Evolutionary conservation across 2,329 filamentous ascomycete genomes (phyloP).

Genomic region (Fusarium zealandicum): DNA sequence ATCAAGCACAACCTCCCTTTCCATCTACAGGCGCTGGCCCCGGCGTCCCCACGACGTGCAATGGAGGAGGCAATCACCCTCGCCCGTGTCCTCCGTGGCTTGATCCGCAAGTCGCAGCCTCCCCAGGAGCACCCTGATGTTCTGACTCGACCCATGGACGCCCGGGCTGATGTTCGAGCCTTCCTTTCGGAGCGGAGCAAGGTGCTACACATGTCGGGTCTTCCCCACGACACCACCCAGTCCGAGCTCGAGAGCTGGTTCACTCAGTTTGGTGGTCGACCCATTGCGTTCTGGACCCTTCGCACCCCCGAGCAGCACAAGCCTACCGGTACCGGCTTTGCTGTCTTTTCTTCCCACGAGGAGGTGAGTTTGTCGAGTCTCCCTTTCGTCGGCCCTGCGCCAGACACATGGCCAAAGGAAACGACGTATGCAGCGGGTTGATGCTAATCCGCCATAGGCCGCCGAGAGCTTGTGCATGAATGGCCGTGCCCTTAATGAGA

Average conservation of each 20-base stretch:
- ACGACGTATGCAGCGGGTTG: neutral
- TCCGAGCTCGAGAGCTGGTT: constrained; percentile 99
- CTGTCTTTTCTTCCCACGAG: constrained; percentile 98
- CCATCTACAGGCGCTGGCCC: constrained; percentile 93
- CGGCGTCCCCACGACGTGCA: constrained; percentile 91
- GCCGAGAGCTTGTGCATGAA: constrained; percentile 99
- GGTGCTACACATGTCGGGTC: constrained; percentile 95
- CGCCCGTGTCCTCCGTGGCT: constrained; percentile 86
- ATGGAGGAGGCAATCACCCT: constrained; percentile 98
- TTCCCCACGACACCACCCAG: constrained; percentile 97
- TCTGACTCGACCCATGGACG: constrained; percentile 93
- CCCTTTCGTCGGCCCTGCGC: neutral
- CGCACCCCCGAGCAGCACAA: constrained; percentile 98
- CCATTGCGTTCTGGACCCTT: constrained; percentile 98
- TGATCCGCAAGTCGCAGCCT: constrained; percentile 96
- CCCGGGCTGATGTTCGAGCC: constrained; percentile 91
- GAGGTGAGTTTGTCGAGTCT: constrained; percentile 70
- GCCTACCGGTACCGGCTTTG: constrained; percentile 97
- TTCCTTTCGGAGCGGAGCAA: constrained; percentile 97
- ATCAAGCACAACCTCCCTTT: constrained; percentile 99
- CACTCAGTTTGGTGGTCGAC: constrained; percentile 95
- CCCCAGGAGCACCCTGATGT: constrained; percentile 94
- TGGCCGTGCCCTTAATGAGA: constrained; percentile 95
- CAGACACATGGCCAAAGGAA: neutral
- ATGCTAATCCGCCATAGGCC: constrained; percentile 63